Evolutionary conservation across 2,329 filamentous ascomycete species (phyloP).

Genomic region (Fusarium devonianum): DNA sequence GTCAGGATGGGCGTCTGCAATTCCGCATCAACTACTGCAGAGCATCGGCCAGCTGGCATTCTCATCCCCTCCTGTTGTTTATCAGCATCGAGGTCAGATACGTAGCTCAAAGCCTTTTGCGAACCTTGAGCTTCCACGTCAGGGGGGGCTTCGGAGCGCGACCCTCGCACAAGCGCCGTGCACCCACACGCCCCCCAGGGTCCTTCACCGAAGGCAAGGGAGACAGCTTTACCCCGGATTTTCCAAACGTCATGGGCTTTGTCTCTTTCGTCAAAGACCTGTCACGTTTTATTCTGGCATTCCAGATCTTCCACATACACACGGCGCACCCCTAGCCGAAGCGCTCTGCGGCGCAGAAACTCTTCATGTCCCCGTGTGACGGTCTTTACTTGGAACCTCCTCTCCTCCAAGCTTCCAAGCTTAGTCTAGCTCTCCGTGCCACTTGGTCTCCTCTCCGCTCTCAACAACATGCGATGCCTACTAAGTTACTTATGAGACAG

Average conservation of each 20-base stretch:
- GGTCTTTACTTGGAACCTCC: not conserved
- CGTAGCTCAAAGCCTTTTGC: conserved; percentile 8
- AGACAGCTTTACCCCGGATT: conserved; percentile 36
- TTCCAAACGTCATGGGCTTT: conserved; percentile 32
- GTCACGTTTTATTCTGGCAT: conserved; percentile 13
- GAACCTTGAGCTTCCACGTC: conserved; percentile 3
- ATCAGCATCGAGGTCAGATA: too few species aligned
- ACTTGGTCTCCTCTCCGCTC: conserved; percentile 1
- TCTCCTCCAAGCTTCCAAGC: conserved; percentile 29
- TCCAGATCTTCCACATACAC: not conserved
- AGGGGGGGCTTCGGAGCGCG: conserved; percentile 26
- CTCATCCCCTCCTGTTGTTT: not conserved
- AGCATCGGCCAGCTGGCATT: not conserved
- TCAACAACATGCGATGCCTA: conserved; percentile 32
- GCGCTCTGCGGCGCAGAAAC: conserved; percentile 4
- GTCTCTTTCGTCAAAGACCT: conserved; percentile 4
- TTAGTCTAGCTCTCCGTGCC: conserved; percentile 21
- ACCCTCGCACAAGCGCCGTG: conserved; percentile 21
- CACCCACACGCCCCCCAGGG: conserved; percentile 22
- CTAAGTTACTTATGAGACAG: too few species aligned
- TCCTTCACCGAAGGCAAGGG: conserved; percentile 11
- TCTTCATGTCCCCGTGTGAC: conserved; percentile 14
- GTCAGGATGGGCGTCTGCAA: too few species aligned
- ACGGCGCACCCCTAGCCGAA: conserved; percentile 16
- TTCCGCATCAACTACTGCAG: conserved; percentile 2